A percentile compares a stretch with the other conserved stretches of the same genome.
These are phyloP conservation scores for Fusarium redolens DNA, from an alignment of 2,329 filamentous ascomycete genomes.

Conservation along the genomic window DNA sequence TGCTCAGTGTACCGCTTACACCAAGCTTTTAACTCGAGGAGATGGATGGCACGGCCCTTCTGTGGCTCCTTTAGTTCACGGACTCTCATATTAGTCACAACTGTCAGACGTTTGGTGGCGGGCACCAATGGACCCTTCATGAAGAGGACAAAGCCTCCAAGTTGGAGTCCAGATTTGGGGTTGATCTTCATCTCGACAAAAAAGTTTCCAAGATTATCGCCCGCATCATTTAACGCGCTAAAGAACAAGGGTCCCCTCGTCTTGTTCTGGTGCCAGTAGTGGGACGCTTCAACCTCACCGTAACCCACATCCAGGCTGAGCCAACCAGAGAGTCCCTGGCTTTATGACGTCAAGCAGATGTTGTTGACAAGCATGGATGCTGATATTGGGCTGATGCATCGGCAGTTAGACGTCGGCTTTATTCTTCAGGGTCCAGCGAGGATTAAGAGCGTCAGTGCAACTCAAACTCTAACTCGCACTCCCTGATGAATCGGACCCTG, in stretches of 20 bases:
- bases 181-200: constrained; percentile 39
- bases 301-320: constrained; percentile 29
- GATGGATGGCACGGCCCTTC: constrained; percentile 30
- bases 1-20: constrained; percentile 14
- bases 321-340: constrained; percentile 21
- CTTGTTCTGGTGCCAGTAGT: constrained; percentile 5
- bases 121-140: constrained; percentile 29
- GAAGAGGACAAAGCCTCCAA: not conserved
- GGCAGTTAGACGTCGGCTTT: constrained; percentile 29
- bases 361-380: constrained; percentile 22
- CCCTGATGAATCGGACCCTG: constrained; percentile 36
- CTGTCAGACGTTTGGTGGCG: constrained; percentile 27
- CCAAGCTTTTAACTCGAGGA: constrained; percentile 6
- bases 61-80: constrained; percentile 16
- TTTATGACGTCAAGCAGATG: constrained; percentile 40
- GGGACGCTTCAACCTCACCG: constrained; percentile 34
- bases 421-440: constrained; percentile 20
- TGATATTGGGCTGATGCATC: constrained; percentile 18
- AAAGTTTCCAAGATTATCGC: constrained; percentile 38
- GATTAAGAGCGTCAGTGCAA: constrained; percentile 4
- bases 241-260: constrained; percentile 31
- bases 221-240: constrained; percentile 36
- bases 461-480: constrained; percentile 20
- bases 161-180: constrained; percentile 23
- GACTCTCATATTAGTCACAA: constrained; percentile 22